Percentiles rank a stretch among this genome's conserved stretches.
Evolutionary conservation across 805 yeast species (phyloP).

Genomic region (Myxozyma geophila): DNA sequence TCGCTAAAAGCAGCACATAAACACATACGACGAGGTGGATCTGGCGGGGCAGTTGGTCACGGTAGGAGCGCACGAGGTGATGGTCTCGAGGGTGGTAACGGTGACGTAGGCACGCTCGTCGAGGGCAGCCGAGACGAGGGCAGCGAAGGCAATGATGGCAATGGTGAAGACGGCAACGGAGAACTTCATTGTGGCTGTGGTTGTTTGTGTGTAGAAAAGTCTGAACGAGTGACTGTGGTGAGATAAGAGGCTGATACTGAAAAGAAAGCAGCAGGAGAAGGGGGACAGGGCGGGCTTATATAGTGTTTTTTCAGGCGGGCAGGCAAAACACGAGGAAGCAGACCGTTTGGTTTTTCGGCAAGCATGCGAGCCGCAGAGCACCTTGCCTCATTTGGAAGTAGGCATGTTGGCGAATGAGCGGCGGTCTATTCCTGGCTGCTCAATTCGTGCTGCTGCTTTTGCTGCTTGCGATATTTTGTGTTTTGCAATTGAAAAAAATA

Average conservation of each 20-base stretch:
- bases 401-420: background rate
- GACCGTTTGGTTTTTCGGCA: background rate
- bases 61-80: constrained; percentile 52
- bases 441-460: background rate
- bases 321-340: background rate
- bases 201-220: background rate
- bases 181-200: constrained; percentile 36
- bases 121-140: constrained; percentile 31
- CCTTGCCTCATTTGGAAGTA: background rate
- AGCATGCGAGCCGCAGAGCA: background rate
- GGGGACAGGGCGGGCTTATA: constrained; percentile 6
- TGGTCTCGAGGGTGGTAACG: constrained; percentile 52
- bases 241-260: constrained; percentile 13
- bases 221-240: constrained; percentile 32
- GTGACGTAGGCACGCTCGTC: constrained; percentile 38
- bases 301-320: background rate
- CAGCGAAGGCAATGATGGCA: constrained; percentile 27
- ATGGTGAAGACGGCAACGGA: constrained; percentile 31
- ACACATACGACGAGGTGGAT: constrained; percentile 24
- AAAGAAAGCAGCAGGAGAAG: constrained; percentile 3
- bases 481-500: background rate
- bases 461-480: background rate
- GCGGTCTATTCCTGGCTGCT: background rate
- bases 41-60: constrained; percentile 56
- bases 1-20: background rate